phyloP scores from a whole-genome alignment of 2,329 filamentous ascomycete genomes.

The Diaporthe capsici region DNA sequence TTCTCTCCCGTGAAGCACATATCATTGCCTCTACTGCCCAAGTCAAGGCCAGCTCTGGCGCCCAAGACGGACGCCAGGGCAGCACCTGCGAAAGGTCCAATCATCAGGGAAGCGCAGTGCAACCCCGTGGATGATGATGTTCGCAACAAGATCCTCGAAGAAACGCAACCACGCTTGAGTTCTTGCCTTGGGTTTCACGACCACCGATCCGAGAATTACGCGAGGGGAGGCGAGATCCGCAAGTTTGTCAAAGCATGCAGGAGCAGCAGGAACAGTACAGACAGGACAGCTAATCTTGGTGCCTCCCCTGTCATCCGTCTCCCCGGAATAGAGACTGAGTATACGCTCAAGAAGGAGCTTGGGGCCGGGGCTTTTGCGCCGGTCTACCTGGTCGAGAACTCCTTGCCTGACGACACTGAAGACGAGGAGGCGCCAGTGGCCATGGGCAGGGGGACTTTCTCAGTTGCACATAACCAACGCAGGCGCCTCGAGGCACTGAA shows the following conservation, averaged over 20 bases:
- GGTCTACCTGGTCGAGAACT: constrained; percentile 90
- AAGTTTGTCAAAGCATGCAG: constrained; percentile 81
- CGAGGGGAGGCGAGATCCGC: constrained; percentile 81
- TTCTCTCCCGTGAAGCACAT: constrained; percentile 60
- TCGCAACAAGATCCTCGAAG: constrained; percentile 80
- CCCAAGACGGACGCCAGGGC: constrained; percentile 52
- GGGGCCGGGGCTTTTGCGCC: constrained; percentile 96
- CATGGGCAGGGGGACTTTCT: constrained; percentile 75
- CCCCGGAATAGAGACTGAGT: constrained; percentile 73
- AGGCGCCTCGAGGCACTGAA: constrained; percentile 86
- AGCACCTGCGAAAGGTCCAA: constrained; percentile 72
- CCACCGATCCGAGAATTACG: constrained; percentile 73
- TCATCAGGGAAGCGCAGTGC: constrained; percentile 86
- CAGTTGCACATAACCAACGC: constrained; percentile 65
- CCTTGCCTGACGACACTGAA: constrained; percentile 64
- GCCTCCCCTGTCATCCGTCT: constrained; percentile 78
- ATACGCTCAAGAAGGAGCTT: constrained; percentile 86
- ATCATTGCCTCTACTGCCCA: constrained; percentile 64
- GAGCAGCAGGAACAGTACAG: constrained; percentile 68
- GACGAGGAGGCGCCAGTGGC: constrained; percentile 60
- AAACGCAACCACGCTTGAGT: constrained; percentile 79
- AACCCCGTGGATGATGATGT: constrained; percentile 89
- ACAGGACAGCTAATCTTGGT: constrained; percentile 71
- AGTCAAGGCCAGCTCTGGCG: constrained; percentile 54
- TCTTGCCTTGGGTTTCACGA: constrained; percentile 87